Evolutionary conservation across 2,329 filamentous ascomycete genomes (phyloP), one percentile per base, ranked within the genome.

Genomic region (Pyrenophora graminea): DNA sequence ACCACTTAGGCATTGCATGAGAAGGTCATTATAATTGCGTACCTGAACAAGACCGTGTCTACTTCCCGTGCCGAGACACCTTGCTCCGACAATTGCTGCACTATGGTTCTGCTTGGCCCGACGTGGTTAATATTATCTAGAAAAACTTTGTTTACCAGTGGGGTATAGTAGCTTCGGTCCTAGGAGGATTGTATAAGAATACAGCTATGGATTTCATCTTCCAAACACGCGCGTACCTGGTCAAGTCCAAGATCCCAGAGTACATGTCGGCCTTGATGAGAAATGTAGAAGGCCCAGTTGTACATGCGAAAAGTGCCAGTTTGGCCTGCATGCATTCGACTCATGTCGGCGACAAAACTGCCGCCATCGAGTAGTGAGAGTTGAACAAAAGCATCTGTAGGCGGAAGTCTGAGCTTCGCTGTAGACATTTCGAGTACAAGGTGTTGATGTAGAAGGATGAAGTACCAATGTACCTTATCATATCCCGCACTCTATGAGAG

Each of bases 281-380:
- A 51, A 17, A 71, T 61, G 47, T 66, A 61, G 34, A 71, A 71
- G 1, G 68, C 67, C 68, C 68, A 71, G 40, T 71, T 67, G 45
- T 71, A 71, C 68, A 70, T 70, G 27, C 68, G 64, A 56, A 66
- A 70, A 13, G 55, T 65, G 17, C 58, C 62, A 31, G 54, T 63
- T 25, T 37, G 45, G 8, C 62, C 64, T n/a, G 63, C 62, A 58
- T 71, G 68, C 39, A 71, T 44, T 32, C 60, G 64, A 32, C 53
- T 51, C 15, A 62, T 21, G 17, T 70, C 66, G 4, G 55, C 68
- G 5, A 69, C 55, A 39, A 71, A 70, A 33, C 68, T 71, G 6
- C 68, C 68, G 7, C 68, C 68, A 61, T 71, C 68, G 19, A 71
- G 58, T 6, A 71, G 49, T 2, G 59, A 61, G 6, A 71, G 46